phyloP scores from a whole-genome alignment of 495 filamentous ascomycete species.

The Lophiostoma macrostomum region DNA sequence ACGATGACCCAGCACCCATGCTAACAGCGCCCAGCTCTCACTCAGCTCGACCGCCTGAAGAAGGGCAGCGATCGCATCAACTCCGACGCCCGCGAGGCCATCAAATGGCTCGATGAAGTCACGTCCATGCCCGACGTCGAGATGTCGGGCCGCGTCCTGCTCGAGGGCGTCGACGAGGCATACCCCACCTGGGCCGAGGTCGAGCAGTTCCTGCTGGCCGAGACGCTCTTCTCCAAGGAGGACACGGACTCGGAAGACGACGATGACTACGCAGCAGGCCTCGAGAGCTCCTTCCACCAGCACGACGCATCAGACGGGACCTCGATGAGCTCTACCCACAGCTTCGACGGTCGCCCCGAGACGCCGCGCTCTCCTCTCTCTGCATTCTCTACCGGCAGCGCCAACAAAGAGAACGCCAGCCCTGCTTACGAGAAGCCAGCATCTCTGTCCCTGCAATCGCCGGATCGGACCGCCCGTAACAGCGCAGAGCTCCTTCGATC shows the following conservation, averaged over 20 bases:
- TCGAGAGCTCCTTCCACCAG: slow-evolving; percentile 53
- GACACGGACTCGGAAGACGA: slow-evolving; percentile 49
- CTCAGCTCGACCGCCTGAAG: slow-evolving; percentile 55
- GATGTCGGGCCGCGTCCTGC: slow-evolving; percentile 25
- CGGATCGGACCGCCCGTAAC: slow-evolving; percentile 31
- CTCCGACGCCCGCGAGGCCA: slow-evolving; percentile 61
- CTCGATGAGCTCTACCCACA: slow-evolving; percentile 52
- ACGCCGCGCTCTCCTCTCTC: slow-evolving; percentile 52
- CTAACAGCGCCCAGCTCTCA: slow-evolving; percentile 47
- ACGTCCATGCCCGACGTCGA: slow-evolving; percentile 52
- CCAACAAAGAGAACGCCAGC: slow-evolving; percentile 40
- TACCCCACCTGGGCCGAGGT: slow-evolving; percentile 61
- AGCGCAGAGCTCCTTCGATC: slow-evolving; percentile 12
- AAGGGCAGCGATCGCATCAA: slow-evolving; percentile 54
- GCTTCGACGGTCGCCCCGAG: slow-evolving; percentile 46
- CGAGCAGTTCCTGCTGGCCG: slow-evolving; percentile 54
- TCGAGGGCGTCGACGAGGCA: slow-evolving; percentile 52
- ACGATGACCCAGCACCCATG: background rate
- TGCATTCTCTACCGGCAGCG: slow-evolving; percentile 15
- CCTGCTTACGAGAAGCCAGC: slow-evolving; percentile 43
- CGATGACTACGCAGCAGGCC: slow-evolving; percentile 51
- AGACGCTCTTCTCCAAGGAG: slow-evolving; percentile 40
- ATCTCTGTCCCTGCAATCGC: slow-evolving; percentile 19
- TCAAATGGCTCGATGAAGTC: slow-evolving; percentile 63
- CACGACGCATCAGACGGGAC: slow-evolving; percentile 48